Evolutionary conservation across 306 rosid species (phyloP), one percentile per base, ranked within the genome.

Genomic region (Castanea crenata): DNA sequence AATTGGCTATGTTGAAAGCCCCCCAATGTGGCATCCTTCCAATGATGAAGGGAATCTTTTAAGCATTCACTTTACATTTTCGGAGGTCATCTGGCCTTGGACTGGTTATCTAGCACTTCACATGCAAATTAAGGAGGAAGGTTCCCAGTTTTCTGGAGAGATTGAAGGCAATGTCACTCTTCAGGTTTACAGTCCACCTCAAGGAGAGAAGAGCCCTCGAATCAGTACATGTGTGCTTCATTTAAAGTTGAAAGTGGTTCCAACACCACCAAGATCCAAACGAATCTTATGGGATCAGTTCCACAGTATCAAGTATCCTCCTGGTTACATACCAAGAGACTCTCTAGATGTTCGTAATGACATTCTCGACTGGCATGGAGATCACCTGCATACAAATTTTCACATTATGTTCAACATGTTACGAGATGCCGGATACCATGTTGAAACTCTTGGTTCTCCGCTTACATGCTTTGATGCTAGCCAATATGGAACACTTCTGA

Each of bases 291-390:
- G 99, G 99, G 99, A 94, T 83, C 99, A 95, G 85, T 95, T 93
- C 90, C 99, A 91, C 88, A 95, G 78, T 76, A 93, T 95, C 69
- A 93, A 95, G 80, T 95, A 95, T 74, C 99, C 99, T 68, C 98
- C 98, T 82, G 99, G 98, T 77, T 95, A 95, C 83, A 95, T 95
- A 78, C 98, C 99, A 2, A 87, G 99, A 82, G 99, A 95, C 74
- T 95, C 99, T 69, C 85, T 95, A 91, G 98, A 95, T 85, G 98
- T 95, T 78, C 97, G 97, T 34, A 95, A 93, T 83, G 99, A 95
- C 88, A 95, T 95, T 81, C 98, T 95, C 71, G 99, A 95, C 81
- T 95, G 99, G 99, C 99, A 95, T 74, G 99, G 99, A 18, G 99
- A 95, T 87, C 98, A 95, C 85, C 87, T 95, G 61, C 99, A 95